Conservation (phyloP, 306 rosid species). For the Hippophae rhamnoides region DNA sequence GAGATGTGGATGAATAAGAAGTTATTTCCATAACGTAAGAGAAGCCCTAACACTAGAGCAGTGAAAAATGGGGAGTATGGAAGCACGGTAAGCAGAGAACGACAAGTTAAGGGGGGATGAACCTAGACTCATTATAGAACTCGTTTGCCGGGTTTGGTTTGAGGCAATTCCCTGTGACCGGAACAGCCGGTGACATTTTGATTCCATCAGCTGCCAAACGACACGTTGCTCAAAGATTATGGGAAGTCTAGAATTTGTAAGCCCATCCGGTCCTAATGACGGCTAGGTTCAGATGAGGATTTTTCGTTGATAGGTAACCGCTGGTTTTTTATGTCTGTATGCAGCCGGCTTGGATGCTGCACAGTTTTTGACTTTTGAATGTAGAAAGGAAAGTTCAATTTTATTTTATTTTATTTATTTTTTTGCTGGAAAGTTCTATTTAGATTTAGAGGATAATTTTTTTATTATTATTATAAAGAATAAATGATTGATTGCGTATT, state of each 20-base stretch:
- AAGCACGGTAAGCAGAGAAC: neutral
- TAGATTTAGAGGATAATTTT: no score
- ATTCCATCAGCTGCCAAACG: neutral
- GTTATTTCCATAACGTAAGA: no score
- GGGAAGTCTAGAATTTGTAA: neutral
- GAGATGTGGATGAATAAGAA: constrained; percentile 11
- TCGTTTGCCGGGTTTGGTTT: neutral
- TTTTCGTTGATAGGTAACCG: no score
- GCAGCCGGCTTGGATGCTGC: no score
- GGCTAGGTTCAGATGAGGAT: constrained; percentile 14
- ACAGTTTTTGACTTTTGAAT: no score
- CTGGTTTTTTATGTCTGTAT: no score
- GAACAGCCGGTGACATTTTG: constrained; percentile 19
- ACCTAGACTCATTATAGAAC: constrained; percentile 3
- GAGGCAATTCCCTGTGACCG: constrained; percentile 7
- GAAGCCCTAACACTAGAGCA: no score
- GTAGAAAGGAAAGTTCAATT: no score
- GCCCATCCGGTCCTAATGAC: constrained; percentile 4
- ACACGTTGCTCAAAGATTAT: neutral
- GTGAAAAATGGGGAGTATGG: neutral
- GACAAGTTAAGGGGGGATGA: constrained; percentile 6
- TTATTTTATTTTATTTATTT: no score
- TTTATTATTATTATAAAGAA: no score
- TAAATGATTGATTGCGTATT: no score
- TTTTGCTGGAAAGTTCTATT: no score